Conservation (phyloP, 441 rosid genomes). For the Mallotus repandus region DNA sequence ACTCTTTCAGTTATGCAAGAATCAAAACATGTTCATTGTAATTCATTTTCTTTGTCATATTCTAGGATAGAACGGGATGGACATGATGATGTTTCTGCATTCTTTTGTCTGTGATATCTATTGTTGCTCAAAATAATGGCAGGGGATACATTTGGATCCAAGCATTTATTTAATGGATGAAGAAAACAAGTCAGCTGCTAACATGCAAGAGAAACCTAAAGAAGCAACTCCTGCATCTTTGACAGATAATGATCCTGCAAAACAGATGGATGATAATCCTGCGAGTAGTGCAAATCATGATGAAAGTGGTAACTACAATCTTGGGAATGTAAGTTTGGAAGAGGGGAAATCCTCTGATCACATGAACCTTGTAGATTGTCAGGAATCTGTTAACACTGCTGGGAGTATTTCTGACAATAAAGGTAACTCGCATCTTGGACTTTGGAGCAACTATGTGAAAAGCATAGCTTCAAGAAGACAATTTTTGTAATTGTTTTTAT, state of each 20-base stretch:
- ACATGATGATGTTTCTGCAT: not conserved
- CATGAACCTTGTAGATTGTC: constrained; percentile 35
- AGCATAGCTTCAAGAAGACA: not conserved
- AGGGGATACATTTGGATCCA: constrained; percentile 99
- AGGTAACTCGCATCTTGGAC: constrained; percentile 32
- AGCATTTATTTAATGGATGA: constrained; percentile 97
- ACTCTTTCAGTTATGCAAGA: not conserved
- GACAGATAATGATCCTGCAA: constrained; percentile 29
- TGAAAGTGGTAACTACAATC: constrained; percentile 28
- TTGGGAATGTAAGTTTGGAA: constrained; percentile 25
- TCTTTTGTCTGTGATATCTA: constrained; percentile 19
- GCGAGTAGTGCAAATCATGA: constrained; percentile 31
- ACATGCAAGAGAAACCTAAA: constrained; percentile 38
- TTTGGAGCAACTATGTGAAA: constrained; percentile 10
- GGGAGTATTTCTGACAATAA: constrained; percentile 40
- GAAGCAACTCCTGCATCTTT: constrained; percentile 34
- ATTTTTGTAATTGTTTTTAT: constrained; percentile 19
- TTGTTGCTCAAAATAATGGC: constrained; percentile 28
- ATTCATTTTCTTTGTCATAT: not conserved
- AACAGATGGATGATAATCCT: constrained; percentile 34
- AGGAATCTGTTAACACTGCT: constrained; percentile 37
- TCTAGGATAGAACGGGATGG: not conserved
- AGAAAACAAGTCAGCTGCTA: constrained; percentile 57
- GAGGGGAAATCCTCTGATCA: constrained; percentile 33
- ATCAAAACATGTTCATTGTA: not conserved